A percentile compares a stretch with the other conserved stretches of the same genome.
phyloP scores from a whole-genome alignment of 768 basidiomycete species.

The Amanita rimosa region DNA sequence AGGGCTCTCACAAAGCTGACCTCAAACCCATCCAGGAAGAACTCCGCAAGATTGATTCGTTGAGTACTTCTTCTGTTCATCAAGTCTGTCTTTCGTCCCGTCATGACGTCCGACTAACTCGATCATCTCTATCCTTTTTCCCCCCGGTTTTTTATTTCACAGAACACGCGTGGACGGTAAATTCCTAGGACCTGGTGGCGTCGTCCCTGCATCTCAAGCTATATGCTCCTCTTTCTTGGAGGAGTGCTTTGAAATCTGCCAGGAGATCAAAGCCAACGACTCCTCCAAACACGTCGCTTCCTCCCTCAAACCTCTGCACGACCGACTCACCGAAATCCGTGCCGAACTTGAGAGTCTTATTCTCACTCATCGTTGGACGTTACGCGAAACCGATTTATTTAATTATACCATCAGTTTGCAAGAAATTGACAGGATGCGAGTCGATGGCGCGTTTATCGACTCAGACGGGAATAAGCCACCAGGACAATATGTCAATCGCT shows the following conservation, averaged over 20 bases:
- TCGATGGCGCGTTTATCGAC: conserved; percentile 96
- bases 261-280: conserved; percentile 91
- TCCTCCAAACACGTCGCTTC: conserved; percentile 81
- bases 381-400: conserved; percentile 88
- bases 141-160: conserved; percentile 4
- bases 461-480: conserved; percentile 83
- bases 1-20: conserved; percentile 75
- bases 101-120: conserved; percentile 8
- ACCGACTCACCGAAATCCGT: conserved; percentile 78
- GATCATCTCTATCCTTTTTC: background rate
- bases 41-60: conserved; percentile 91
- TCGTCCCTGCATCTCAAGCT: conserved; percentile 86
- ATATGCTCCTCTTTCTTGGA: conserved; percentile 87
- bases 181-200: conserved; percentile 85
- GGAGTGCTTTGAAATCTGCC: conserved; percentile 90
- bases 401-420: conserved; percentile 90
- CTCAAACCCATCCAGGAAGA: conserved; percentile 88
- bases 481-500: conserved; percentile 79
- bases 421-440: conserved; percentile 94
- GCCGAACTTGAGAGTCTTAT: conserved; percentile 84
- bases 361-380: conserved; percentile 93
- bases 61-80: conserved; percentile 41
- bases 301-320: conserved; percentile 85
- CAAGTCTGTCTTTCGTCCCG: conserved; percentile 20
- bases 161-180: conserved; percentile 94